Base-by-base conservation (phyloP, 148 eudicot species). In the Bassia scoparia region DNA sequence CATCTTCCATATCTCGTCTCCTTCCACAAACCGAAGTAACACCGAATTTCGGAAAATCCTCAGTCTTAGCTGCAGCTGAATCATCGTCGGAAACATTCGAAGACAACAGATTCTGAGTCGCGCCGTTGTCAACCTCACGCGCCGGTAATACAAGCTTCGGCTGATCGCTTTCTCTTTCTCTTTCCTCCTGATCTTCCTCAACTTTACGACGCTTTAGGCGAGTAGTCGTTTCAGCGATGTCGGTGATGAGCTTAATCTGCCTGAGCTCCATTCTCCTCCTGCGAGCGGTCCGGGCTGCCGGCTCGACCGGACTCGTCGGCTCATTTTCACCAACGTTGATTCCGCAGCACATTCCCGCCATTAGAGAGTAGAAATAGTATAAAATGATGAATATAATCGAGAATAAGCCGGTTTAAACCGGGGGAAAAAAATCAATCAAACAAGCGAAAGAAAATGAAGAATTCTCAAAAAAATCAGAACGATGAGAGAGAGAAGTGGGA, bases 1-100 rank as follows among this genome's bases (percentile, higher is more conserved):
- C 77, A 68, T 94, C 98, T 76, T 94, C 98, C 98, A 94, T 94
- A 37, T 94, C 98, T 67, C 85, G 68, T 65, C 98, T 76, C 66
- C 93, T 79, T 14, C 98, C 98, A 55, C 92, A 83, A 43, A 94
- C 87, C 1, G 97, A 89, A 0, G 86, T 82, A 20, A 76, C 60
- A 0, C 98, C 98, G 46, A 83, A 90, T 79, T 85, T 90, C 0
- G 87, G 83, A 33, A 37, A 31, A 64, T 79, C 78, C 26, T 55
- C 37, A 10, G 16, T 26, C 3, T 53, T 20, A 16, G 67, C 66
- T 0, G 4, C 21, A 0, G 31, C 27, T 7, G n/a, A n/a, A n/a
- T 71, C 15, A 2, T 54, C 70, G 7, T 46, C 9, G 50, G 69
- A 52, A 7, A 37, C 21, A 33, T 31, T 41, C 68, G 52, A 30